Percentiles rank a stretch among this genome's conserved stretches.
phyloP scores from a whole-genome alignment of 2,329 filamentous ascomycete genomes.

The Chalara sp. region DNA sequence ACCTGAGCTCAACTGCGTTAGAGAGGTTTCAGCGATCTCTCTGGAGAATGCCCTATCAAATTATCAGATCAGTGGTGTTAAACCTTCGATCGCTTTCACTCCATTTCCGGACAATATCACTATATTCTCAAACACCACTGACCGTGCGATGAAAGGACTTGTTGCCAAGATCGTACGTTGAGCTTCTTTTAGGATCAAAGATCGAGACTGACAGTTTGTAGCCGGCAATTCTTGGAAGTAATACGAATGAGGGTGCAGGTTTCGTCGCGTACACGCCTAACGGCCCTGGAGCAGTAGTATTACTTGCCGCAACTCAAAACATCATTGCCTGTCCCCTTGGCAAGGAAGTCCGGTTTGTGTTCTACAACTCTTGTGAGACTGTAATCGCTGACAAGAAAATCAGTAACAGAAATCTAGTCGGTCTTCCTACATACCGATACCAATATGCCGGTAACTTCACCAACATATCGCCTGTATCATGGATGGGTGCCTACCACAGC shows the following conservation, averaged over 20 bases:
- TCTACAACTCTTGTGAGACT: neutral
- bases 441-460: constrained; percentile 27
- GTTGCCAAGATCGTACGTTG: constrained; percentile 16
- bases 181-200: neutral
- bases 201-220: neutral
- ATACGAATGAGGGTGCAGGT: constrained; percentile 20
- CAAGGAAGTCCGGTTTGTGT: constrained; percentile 9
- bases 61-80: constrained; percentile 9
- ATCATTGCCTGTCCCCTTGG: constrained; percentile 8
- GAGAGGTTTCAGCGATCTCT: constrained; percentile 9
- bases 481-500: constrained; percentile 26
- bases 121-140: constrained; percentile 13
- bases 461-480: constrained; percentile 22
- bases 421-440: constrained; percentile 22
- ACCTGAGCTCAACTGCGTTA: constrained; percentile 22
- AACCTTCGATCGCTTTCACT: constrained; percentile 11
- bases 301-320: constrained; percentile 4
- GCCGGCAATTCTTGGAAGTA: constrained; percentile 24
- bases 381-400: neutral
- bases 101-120: constrained; percentile 14
- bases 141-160: constrained; percentile 10
- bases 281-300: constrained; percentile 7
- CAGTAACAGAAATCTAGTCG: constrained; percentile 5
- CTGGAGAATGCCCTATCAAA: constrained; percentile 12
- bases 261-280: constrained; percentile 13